Evolutionary conservation across 345 rosid genomes (phyloP).

Genomic region (Citrus sp.): DNA sequence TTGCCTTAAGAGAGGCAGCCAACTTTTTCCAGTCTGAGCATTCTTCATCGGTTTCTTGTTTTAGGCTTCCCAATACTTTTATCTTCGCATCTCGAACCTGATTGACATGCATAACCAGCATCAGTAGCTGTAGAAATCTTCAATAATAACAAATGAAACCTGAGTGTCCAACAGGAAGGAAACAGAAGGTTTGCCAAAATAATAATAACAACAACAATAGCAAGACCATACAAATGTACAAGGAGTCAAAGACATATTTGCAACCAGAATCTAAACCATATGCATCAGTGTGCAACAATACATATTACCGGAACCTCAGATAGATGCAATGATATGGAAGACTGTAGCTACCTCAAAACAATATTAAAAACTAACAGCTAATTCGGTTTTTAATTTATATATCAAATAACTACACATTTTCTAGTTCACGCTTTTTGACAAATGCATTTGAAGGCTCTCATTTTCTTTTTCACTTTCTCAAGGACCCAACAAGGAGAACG

Average conservation of each 20-base stretch:
- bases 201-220: background rate
- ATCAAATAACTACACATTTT: background rate
- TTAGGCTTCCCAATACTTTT: conserved; percentile 66
- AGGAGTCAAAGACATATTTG: background rate
- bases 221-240: background rate
- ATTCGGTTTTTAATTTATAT: background rate
- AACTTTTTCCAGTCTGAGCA: conserved; percentile 73
- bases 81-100: conserved; percentile 90
- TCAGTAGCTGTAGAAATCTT: conserved; percentile 5
- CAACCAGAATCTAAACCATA: background rate
- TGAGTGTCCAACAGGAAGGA: background rate
- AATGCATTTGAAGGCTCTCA: background rate
- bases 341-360: background rate
- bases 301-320: background rate
- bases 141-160: conserved; percentile 2
- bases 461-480: background rate
- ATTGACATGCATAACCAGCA: conserved; percentile 21
- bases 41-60: conserved; percentile 77
- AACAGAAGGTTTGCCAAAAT: conserved; percentile 2
- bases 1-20: conserved; percentile 65
- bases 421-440: background rate
- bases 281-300: background rate
- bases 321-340: background rate
- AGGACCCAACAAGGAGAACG: background rate
- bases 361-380: background rate